Base-by-base conservation (phyloP, 2,329 filamentous ascomycete species). In the Pseudocercospora fuligena region DNA sequence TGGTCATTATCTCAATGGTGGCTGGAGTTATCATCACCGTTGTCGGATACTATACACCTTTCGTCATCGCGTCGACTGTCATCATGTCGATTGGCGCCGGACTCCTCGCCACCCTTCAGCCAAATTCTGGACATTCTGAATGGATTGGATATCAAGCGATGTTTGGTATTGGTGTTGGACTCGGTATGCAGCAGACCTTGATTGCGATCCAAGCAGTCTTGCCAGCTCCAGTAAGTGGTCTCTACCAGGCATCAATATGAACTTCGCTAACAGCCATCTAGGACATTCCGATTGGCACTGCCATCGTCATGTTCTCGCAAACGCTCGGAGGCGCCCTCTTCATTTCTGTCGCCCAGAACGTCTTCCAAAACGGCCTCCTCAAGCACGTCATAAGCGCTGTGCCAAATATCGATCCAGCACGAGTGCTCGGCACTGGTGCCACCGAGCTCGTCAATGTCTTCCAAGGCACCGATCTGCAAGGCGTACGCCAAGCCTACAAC, bases 401-500 rank as follows among this genome's bases (percentile, higher is more conserved):
- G 0, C 82, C 83, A 0, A 79, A 78, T 33, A 73, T 85, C 6
- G 73, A 83, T 63, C 77, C 83, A 0, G 67, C 61, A 12, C 67
- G 81, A n/a, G 81, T 86, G 2, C 73, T 83, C 14, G 72, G 71
- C 1, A 80, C 81, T 3, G 86, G 86, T 43, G 85, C 86, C 0
- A 92, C 90, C 0, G 84, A 88, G 56, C 80, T 94, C 23, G 84
- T 85, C 66, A 74, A 80, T 0, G 75, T 81, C 1, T 86, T 92
- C 27, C 80, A 84, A 0, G 69, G 78, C 0, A 72, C 86, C 66
- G 85, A 82, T 65, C 76, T 89, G 4, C 73, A 76, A 1, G 78
- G 81, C 0, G 88, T 93, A 8, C 80, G 89, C 1, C 69, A 80
- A 0, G 89, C 88, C 0, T 92, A 92, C 79, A 92, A 91, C 73